A percentile compares a stretch with the other conserved stretches of the same genome.
These are phyloP conservation scores for Hypoxylon fragiforme DNA, from an alignment of 495 filamentous ascomycete genomes.

Conservation along the genomic window DNA sequence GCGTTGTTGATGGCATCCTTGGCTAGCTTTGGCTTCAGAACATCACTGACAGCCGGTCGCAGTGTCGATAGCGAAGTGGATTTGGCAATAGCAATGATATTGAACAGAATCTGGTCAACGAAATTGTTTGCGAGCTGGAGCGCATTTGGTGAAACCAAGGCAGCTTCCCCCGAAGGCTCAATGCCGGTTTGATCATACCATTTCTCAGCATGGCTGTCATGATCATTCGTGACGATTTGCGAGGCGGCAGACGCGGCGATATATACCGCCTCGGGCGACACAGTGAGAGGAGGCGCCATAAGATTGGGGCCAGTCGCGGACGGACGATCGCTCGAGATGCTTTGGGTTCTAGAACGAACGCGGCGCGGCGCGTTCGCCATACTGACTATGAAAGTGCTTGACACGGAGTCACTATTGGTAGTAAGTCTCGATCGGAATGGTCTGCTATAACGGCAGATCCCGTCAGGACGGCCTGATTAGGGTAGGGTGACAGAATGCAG, in stretches of 20 bases:
- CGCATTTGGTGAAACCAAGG: slow-evolving; percentile 74
- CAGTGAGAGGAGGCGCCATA: slow-evolving; percentile 63
- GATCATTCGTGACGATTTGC: slow-evolving; percentile 87
- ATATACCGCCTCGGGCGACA: slow-evolving; percentile 81
- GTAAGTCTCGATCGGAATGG: slow-evolving; percentile 30
- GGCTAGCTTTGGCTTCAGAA: slow-evolving; percentile 85
- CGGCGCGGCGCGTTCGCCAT: slow-evolving; percentile 42
- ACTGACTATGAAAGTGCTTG: slow-evolving; percentile 44
- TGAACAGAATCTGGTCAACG: slow-evolving; percentile 90
- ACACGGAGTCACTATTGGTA: slow-evolving; percentile 42
- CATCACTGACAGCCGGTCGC: slow-evolving; percentile 81
- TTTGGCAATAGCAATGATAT: slow-evolving; percentile 76
- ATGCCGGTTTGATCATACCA: slow-evolving; percentile 67
- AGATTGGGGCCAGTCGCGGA: slow-evolving; percentile 54
- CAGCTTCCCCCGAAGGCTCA: slow-evolving; percentile 64
- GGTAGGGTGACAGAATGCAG: slow-evolving; percentile 31
- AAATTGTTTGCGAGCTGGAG: slow-evolving; percentile 86
- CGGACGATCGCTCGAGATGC: slow-evolving; percentile 59
- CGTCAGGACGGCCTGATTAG: slow-evolving; percentile 30
- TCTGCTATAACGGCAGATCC: slow-evolving; percentile 37
- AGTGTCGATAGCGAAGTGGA: slow-evolving; percentile 79
- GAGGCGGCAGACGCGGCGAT: slow-evolving; percentile 88
- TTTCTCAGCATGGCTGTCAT: slow-evolving; percentile 69
- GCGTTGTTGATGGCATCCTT: slow-evolving; percentile 84
- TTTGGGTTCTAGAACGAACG: slow-evolving; percentile 51